Conservation (phyloP, 169 alveolate species). For the Plasmodium fragile region DNA sequence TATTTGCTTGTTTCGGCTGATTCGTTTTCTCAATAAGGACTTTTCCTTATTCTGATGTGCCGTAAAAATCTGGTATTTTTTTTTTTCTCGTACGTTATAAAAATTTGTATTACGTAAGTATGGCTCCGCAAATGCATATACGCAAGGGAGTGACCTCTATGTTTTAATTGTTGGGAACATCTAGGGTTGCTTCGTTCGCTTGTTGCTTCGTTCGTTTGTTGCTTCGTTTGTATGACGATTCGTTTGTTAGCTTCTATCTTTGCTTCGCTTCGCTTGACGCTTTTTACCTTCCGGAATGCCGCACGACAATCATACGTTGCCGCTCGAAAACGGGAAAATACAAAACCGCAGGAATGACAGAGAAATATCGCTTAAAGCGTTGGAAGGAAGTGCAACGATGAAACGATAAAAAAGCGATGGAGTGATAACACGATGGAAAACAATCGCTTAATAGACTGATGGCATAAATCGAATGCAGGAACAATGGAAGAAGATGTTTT, state of each 20-base stretch:
- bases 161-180: not conserved
- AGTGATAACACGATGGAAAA: not conserved
- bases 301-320: conserved; percentile 1
- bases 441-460: not conserved
- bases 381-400: not conserved
- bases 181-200: not conserved
- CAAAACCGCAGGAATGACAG: not conserved
- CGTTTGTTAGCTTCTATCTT: not conserved
- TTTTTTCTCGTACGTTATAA: not conserved
- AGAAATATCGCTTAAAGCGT: not conserved
- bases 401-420: not conserved
- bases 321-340: not conserved
- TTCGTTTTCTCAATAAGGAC: not conserved
- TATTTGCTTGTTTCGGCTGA: not conserved
- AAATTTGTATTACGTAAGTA: not conserved
- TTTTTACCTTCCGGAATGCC: not conserved
- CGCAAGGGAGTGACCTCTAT: not conserved
- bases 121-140: not conserved
- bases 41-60: not conserved
- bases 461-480: not conserved
- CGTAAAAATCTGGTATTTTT: not conserved
- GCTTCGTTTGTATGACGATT: not conserved
- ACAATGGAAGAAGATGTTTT: not conserved
- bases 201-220: not conserved
- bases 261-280: not conserved